A percentile compares a stretch with the other conserved stretches of the same genome.
These are phyloP conservation scores for Colletotrichum phormii DNA, from an alignment of 2,329 filamentous ascomycete genomes.

Conservation along the genomic window DNA sequence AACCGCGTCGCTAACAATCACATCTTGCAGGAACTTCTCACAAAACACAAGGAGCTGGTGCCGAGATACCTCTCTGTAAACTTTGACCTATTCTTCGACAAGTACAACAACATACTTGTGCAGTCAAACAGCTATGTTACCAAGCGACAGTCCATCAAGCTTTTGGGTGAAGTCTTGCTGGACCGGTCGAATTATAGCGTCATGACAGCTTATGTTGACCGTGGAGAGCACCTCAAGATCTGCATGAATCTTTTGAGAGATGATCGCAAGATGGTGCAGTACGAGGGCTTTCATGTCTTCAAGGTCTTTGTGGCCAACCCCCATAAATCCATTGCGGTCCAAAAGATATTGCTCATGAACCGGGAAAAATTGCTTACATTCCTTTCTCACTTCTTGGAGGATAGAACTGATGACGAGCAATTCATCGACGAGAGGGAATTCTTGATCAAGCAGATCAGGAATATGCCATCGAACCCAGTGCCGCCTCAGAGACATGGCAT, in stretches of 20 bases:
- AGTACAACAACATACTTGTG: conserved; percentile 88
- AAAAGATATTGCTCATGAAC: conserved; percentile 96
- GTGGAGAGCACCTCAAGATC: conserved; percentile 95
- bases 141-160: conserved; percentile 97
- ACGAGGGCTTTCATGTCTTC: conserved; percentile 99
- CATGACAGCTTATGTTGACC: conserved; percentile 97
- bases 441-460: conserved; percentile 90
- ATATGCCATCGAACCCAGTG: conserved; percentile 71
- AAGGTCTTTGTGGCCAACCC: conserved; percentile 99
- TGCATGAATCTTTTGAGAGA: conserved; percentile 98
- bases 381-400: conserved; percentile 90
- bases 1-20: conserved; percentile 14
- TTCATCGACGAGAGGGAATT: conserved; percentile 99
- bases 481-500: conserved; percentile 57
- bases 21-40: conserved; percentile 81
- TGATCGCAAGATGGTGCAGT: conserved; percentile 98
- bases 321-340: conserved; percentile 95
- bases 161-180: conserved; percentile 92
- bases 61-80: conserved; percentile 89
- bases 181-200: conserved; percentile 97
- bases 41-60: conserved; percentile 91
- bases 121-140: conserved; percentile 97
- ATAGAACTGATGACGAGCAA: conserved; percentile 96
- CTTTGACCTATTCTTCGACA: conserved; percentile 92
- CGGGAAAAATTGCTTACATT: conserved; percentile 91